A percentile compares a stretch with the other conserved stretches of the same genome.
Evolutionary conservation across 2,329 filamentous ascomycete species (phyloP).

Genomic region (Exophiala sp.): DNA sequence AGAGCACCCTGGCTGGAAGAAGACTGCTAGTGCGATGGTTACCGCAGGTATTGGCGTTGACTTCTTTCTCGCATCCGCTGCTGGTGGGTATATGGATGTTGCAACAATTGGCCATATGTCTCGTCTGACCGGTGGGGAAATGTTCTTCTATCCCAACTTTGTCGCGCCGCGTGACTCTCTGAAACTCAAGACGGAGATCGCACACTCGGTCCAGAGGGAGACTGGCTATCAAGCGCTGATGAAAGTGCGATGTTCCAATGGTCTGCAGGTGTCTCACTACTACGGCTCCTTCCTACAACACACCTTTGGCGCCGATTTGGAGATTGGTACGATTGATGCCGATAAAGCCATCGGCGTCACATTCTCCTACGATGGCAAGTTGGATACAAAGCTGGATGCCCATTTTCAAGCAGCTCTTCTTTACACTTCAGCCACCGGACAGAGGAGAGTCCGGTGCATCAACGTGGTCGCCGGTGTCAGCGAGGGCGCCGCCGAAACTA

Average conservation of each 20-base stretch:
- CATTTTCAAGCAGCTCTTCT: conserved; percentile 95
- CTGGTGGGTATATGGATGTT: conserved; percentile 85
- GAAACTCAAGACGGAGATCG: conserved; percentile 77
- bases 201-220: conserved; percentile 78
- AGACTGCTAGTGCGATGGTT: conserved; percentile 79
- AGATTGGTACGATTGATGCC: conserved; percentile 85
- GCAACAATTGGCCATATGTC: conserved; percentile 86
- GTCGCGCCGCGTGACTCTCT: conserved; percentile 76
- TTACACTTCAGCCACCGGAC: conserved; percentile 84
- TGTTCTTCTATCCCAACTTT: conserved; percentile 96
- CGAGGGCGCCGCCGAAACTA: conserved; percentile 71
- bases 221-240: conserved; percentile 94
- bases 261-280: conserved; percentile 86
- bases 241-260: conserved; percentile 97
- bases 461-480: conserved; percentile 92
- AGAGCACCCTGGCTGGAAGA: conserved; percentile 82
- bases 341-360: conserved; percentile 90
- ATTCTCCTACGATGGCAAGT: conserved; percentile 92
- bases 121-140: conserved; percentile 85
- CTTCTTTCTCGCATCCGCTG: conserved; percentile 88
- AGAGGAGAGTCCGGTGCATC: conserved; percentile 84
- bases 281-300: conserved; percentile 96
- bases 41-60: conserved; percentile 81
- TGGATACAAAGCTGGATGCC: conserved; percentile 92
- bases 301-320: conserved; percentile 87